Base-by-base conservation (phyloP, 768 basidiomycete species). In the Russula emetica region DNA sequence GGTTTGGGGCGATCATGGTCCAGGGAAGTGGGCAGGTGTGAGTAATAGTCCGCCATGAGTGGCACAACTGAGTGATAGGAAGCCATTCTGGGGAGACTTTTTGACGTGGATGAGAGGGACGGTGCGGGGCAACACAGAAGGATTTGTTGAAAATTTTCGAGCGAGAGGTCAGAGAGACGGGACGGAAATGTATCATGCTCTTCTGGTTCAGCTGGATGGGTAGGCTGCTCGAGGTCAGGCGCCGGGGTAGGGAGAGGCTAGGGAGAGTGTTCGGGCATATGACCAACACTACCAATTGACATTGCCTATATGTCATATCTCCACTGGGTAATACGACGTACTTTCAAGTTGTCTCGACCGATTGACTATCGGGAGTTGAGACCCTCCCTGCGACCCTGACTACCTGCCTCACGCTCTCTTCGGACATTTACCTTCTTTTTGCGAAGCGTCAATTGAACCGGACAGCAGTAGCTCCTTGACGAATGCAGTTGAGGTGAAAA, bases 1-100 rank as follows among this genome's bases (percentile, higher is more conserved):
- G 58, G 58, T 64, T 59, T 40, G 63, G 58, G 1, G 63, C 54
- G 34, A 65, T 65, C 6, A n/a, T 34, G 40, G 64, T 24, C 64
- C 64, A 65, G 42, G 57, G 54, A 11, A n/a, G 44, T 14, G 64
- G 58, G 30, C 49, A 30, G 7, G 36, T 26, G 55, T 61, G 53
- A 2, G 60, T 20, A 16, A 57, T 32, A 9, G 38, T 32, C 14
- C 64, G 54, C 64, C 64, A 65, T 22, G 30, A n/a, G 13, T 40
- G 58, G 45, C 60, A 65, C 24, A 62, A 60, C 26, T 62, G 64
- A 10, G 64, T 65, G 55, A 65, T 62, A 16, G 60, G 54, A 45
- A 65, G 59, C 64, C 64, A 65, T 7, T 57, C 60, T 16, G 58
- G 58, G 34, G 44, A 55, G 34, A 49, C 32, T 38, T 54, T 55